These are phyloP conservation scores for Penicillium sp. DNA, from an alignment of 2,329 filamentous ascomycete genomes.

Conservation along the genomic window DNA sequence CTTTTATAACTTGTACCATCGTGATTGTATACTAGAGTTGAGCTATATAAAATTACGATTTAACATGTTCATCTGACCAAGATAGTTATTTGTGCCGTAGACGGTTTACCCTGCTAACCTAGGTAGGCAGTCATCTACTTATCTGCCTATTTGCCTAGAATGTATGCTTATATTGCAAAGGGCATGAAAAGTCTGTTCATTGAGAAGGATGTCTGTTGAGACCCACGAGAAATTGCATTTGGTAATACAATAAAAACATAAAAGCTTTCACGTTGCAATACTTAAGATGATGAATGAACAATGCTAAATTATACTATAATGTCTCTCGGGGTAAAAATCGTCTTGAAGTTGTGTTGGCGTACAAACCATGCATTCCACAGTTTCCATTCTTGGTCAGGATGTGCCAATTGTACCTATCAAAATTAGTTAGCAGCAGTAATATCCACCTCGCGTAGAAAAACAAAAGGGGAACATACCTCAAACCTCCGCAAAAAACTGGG, in stretches of 20 bases:
- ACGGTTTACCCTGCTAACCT: no score
- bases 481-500: constrained; percentile 27
- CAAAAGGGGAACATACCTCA: constrained; percentile 7
- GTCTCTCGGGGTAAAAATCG: neutral
- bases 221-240: neutral
- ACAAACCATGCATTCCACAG: constrained; percentile 3
- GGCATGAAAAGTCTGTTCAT: no score
- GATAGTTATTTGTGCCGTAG: no score
- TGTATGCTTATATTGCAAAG: no score
- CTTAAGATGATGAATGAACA: neutral
- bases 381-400: constrained; percentile 3
- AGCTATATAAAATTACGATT: no score
- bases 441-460: no score
- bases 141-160: no score
- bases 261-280: neutral
- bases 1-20: neutral
- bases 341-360: neutral
- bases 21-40: no score
- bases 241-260: neutral
- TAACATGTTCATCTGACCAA: no score
- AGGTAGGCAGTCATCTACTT: no score
- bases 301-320: neutral
- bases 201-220: neutral
- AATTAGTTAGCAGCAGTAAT: neutral
- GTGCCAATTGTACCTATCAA: neutral